Conservation (phyloP, 306 rosid species). For the Cucurbita moschata region DNA sequence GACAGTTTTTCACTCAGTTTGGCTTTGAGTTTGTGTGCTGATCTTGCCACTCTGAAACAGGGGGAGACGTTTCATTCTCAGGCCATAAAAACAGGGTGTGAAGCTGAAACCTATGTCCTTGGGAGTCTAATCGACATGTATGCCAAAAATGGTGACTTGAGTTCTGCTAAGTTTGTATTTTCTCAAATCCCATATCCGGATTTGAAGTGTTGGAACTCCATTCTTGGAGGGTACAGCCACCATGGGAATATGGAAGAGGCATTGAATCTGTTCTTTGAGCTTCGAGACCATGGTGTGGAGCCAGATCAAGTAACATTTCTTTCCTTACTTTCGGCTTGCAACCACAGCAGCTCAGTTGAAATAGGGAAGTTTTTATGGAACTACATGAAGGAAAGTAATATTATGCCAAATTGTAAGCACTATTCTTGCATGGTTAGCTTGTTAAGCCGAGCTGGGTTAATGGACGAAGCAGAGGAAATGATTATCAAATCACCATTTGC, state of each 20-base stretch:
- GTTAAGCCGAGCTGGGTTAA: conserved; percentile 50
- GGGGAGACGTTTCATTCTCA: conserved; percentile 70
- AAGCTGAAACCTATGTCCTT: conserved; percentile 44
- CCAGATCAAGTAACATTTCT: conserved; percentile 70
- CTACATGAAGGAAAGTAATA: conserved; percentile 32
- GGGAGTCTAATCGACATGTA: conserved; percentile 84
- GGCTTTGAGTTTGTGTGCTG: conserved; percentile 58
- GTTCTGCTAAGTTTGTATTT: conserved; percentile 38
- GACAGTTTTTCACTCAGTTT: conserved; percentile 64
- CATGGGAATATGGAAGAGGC: conserved; percentile 67
- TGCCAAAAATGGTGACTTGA: conserved; percentile 62
- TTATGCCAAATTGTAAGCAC: conserved; percentile 66
- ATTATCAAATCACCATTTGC: conserved; percentile 41
- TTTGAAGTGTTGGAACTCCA: conserved; percentile 77
- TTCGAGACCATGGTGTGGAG: conserved; percentile 33
- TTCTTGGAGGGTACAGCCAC: conserved; percentile 82
- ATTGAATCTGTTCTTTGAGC: conserved; percentile 34
- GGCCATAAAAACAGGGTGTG: conserved; percentile 48
- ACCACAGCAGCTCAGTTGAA: conserved; percentile 41
- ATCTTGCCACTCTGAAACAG: conserved; percentile 55
- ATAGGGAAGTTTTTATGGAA: conserved; percentile 51
- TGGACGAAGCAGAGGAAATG: conserved; percentile 55
- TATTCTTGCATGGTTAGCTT: conserved; percentile 74
- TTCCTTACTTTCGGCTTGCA: conserved; percentile 64
- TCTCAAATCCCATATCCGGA: conserved; percentile 43